A percentile compares a stretch with the other conserved stretches of the same genome.
Conservation (phyloP, 371 early-diverging fungal species). For the Mycotypha africana region DNA sequence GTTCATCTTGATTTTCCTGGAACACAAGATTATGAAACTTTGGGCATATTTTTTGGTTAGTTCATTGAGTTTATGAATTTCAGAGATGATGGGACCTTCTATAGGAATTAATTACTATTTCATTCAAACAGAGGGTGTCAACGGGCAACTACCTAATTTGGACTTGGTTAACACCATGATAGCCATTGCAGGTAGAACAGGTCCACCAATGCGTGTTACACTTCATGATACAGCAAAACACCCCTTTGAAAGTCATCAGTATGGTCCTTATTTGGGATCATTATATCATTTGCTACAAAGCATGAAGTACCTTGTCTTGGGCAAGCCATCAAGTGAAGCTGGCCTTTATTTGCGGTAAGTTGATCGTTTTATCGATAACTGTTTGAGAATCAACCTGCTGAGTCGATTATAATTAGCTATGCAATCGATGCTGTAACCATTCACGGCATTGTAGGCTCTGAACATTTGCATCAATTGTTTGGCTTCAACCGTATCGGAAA, state of each 20-base stretch:
- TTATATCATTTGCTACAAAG: constrained; percentile 49
- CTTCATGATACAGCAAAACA: constrained; percentile 28
- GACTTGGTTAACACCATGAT: constrained; percentile 82
- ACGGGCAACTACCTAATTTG: constrained; percentile 91
- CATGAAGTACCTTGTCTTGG: constrained; percentile 66
- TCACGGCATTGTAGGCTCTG: constrained; percentile 47
- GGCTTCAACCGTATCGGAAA: constrained; percentile 55
- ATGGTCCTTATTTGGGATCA: constrained; percentile 32
- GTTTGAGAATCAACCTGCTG: background rate
- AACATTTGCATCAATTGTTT: constrained; percentile 33
- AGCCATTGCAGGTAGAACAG: constrained; percentile 35
- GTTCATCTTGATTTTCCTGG: constrained; percentile 83
- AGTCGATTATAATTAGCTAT: constrained; percentile 43
- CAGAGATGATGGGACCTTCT: no score
- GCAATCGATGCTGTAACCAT: constrained; percentile 83
- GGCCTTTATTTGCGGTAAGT: constrained; percentile 61
- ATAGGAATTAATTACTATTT: no score
- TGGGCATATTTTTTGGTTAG: constrained; percentile 79
- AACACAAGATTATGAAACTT: constrained; percentile 56
- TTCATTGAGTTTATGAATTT: background rate
- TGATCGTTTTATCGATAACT: background rate
- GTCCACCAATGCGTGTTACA: constrained; percentile 46
- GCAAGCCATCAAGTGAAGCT: constrained; percentile 68
- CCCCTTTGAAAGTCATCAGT: constrained; percentile 12
- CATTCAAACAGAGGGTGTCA: constrained; percentile 89